Conservation (phyloP, 1,284 basidiomycete species). For the Rhodotorula sp. region DNA sequence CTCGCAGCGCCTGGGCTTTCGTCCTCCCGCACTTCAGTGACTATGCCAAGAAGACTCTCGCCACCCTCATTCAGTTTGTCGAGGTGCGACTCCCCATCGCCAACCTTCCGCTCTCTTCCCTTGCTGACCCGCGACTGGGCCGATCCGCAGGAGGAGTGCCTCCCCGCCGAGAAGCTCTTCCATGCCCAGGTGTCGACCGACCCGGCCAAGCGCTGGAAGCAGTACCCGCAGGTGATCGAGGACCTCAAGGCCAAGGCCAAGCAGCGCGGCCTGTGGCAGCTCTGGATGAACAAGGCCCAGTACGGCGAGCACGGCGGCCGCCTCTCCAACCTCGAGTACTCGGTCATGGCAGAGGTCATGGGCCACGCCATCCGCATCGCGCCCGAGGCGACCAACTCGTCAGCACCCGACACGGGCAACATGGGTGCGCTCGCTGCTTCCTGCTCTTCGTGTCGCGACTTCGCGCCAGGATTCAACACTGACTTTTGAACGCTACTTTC, state of each 20-base stretch:
- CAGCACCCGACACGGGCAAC: constrained; percentile 41
- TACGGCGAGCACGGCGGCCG: constrained; percentile 75
- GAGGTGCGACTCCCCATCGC: constrained; percentile 60
- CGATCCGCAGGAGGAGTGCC: constrained; percentile 70
- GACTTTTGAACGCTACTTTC: background rate
- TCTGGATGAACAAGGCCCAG: constrained; percentile 91
- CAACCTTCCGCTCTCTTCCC: background rate
- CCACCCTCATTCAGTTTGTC: constrained; percentile 80
- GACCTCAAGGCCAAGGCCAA: constrained; percentile 87
- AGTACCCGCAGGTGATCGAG: constrained; percentile 75
- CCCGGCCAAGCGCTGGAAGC: constrained; percentile 73
- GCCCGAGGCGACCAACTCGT: constrained; percentile 47
- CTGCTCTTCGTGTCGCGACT: too few relatives aligned
- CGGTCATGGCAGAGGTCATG: constrained; percentile 92
- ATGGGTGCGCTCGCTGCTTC: constrained; percentile 5
- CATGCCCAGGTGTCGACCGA: constrained; percentile 80
- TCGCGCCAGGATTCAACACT: too few relatives aligned
- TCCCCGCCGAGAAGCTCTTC: constrained; percentile 75
- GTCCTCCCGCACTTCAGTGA: constrained; percentile 65
- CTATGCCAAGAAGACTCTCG: constrained; percentile 79
- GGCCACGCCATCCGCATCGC: constrained; percentile 60
- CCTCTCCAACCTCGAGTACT: constrained; percentile 93
- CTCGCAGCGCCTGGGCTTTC: constrained; percentile 49
- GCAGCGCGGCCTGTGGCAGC: constrained; percentile 89
- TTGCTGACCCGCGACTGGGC: background rate